phyloP scores from a whole-genome alignment of 441 rosid genomes.

The Gossypium gossypioides region DNA sequence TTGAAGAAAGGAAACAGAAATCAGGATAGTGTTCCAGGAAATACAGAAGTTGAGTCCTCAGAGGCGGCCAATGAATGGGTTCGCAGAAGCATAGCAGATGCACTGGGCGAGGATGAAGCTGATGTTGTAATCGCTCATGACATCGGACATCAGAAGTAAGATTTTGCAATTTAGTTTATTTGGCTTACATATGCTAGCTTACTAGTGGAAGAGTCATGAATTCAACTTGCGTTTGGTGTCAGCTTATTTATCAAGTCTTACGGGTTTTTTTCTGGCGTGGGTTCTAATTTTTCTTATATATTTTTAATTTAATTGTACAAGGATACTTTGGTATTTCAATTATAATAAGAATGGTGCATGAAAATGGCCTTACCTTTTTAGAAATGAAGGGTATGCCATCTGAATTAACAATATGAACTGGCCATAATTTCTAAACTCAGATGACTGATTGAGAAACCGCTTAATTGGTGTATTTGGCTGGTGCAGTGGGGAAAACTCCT shows the following conservation, averaged over 20 bases:
- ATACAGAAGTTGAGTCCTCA: conserved; percentile 40
- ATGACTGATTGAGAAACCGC: conserved; percentile 5
- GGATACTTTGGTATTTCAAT: neutral
- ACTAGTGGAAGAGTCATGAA: neutral
- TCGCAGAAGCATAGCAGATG: conserved; percentile 82
- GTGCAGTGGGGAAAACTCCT: conserved; percentile 33
- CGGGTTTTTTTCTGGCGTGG: neutral
- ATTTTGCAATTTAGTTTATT: conserved; percentile 11
- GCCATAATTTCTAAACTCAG: neutral
- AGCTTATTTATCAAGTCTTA: conserved; percentile 9
- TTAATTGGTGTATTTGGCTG: conserved; percentile 18
- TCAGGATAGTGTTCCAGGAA: conserved; percentile 28
- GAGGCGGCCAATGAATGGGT: conserved; percentile 42
- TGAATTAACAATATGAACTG: neutral
- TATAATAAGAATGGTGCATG: neutral
- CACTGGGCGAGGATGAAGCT: conserved; percentile 97
- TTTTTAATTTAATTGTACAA: neutral
- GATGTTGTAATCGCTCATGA: conserved; percentile 75
- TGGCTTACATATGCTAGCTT: neutral
- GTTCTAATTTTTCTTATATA: neutral
- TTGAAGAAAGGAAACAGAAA: conserved; percentile 47
- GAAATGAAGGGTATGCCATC: conserved; percentile 1
- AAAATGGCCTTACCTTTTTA: neutral
- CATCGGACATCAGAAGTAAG: conserved; percentile 40
- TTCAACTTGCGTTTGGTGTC: conserved; percentile 8